Conservation (phyloP, 2,329 filamentous ascomycete species). For the Beauveria caledonica region DNA sequence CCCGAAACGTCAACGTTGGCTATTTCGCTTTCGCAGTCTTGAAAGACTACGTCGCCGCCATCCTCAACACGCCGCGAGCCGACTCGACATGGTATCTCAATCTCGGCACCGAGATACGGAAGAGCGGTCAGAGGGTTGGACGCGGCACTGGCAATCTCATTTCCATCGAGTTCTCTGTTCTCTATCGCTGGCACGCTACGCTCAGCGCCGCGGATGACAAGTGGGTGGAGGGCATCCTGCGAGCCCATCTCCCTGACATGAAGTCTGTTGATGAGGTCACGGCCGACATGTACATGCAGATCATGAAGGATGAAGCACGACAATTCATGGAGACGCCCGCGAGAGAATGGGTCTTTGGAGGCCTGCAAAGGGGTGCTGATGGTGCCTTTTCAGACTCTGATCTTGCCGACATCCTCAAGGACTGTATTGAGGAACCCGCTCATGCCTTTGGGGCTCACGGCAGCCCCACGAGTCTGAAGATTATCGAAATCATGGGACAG, state of each 20-base stretch:
- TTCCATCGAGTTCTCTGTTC: neutral
- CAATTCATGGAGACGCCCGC: neutral
- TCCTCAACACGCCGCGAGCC: constrained; percentile 31
- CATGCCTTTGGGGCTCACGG: neutral
- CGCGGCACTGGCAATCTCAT: neutral
- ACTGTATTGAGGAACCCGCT: neutral
- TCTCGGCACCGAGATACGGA: neutral
- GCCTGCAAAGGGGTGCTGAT: neutral
- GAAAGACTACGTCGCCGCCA: constrained; percentile 45
- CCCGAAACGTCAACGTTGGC: constrained; percentile 41
- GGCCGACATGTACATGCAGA: neutral
- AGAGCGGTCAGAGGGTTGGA: neutral
- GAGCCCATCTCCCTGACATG: neutral
- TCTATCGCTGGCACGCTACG: neutral
- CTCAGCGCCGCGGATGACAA: neutral
- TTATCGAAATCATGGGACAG: neutral
- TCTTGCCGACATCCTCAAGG: neutral
- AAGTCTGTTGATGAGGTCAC: neutral
- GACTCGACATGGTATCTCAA: constrained; percentile 25
- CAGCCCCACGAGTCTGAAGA: neutral
- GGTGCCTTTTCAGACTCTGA: neutral
- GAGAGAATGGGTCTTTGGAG: neutral
- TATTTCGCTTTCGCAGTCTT: constrained; percentile 45
- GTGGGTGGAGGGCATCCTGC: neutral
- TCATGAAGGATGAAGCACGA: neutral